phyloP scores from a whole-genome alignment of 139 green algal genomes.

The Nannochloris sp. region DNA sequence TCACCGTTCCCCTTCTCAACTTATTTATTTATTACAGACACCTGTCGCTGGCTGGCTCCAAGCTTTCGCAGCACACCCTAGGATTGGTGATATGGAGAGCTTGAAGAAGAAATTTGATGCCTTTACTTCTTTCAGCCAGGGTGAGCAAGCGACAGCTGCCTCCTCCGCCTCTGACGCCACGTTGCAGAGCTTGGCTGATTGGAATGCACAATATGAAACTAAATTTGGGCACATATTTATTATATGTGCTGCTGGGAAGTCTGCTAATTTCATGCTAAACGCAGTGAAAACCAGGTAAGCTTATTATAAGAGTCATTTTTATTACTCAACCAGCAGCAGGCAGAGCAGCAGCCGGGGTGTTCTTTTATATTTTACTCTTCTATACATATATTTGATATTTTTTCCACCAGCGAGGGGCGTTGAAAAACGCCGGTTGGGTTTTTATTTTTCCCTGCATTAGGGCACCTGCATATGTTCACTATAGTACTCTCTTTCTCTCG shows the following conservation, averaged over 20 bases:
- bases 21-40: constrained; percentile 14
- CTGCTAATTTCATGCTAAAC: constrained; percentile 54
- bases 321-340: not conserved
- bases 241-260: constrained; percentile 75
- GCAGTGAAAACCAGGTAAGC: constrained; percentile 39
- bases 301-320: not conserved
- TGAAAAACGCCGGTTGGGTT: constrained; percentile 26
- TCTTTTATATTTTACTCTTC: not conserved
- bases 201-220: constrained; percentile 69
- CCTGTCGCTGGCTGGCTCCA: constrained; percentile 69
- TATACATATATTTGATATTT: not conserved
- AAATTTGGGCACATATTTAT: constrained; percentile 93
- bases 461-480: no score
- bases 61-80: constrained; percentile 81
- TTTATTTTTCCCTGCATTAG: no score
- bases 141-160: constrained; percentile 45
- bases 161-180: not conserved
- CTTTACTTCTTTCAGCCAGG: constrained; percentile 40
- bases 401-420: constrained; percentile 3
- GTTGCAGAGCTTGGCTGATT: constrained; percentile 47
- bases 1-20: not conserved
- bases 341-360: no score
- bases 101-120: constrained; percentile 18
- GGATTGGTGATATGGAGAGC: constrained; percentile 69
- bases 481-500: no score